These are phyloP conservation scores for Scortechinia acanthostroma DNA, from an alignment of 2,329 filamentous ascomycete genomes.

Conservation along the genomic window DNA sequence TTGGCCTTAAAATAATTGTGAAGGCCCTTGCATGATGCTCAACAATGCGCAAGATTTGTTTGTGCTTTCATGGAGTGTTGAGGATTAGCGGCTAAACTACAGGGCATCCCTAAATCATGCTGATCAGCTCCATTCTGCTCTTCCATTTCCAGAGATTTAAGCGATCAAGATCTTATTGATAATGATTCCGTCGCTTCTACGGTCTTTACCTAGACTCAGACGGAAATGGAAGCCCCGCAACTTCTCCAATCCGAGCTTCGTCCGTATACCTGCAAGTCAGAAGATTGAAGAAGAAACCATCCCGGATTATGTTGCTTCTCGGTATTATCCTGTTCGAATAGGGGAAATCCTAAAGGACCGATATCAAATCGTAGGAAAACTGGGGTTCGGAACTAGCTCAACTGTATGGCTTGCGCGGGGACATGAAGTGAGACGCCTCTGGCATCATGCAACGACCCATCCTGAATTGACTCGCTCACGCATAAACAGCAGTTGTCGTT, in stretches of 20 bases:
- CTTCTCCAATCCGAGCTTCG: neutral
- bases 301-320: conserved; percentile 4
- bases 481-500: neutral
- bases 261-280: neutral
- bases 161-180: too few species aligned
- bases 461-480: neutral
- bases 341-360: conserved; percentile 5
- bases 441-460: neutral
- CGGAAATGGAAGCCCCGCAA: neutral
- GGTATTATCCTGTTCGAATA: conserved; percentile 5
- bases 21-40: too few species aligned
- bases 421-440: conserved; percentile 4
- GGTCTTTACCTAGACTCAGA: neutral
- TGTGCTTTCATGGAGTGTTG: too few species aligned
- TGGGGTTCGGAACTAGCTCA: conserved; percentile 6
- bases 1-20: too few species aligned
- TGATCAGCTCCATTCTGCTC: too few species aligned
- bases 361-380: conserved; percentile 8
- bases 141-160: too few species aligned
- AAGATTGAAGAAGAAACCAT: conserved; percentile 7
- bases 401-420: conserved; percentile 7
- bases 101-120: too few species aligned
- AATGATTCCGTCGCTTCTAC: neutral
- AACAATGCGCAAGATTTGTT: too few species aligned
- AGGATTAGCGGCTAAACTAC: too few species aligned